A percentile compares a stretch with the other conserved stretches of the same genome.
These are phyloP conservation scores for Clarkia xantiana DNA, from an alignment of 345 rosid species.

Conservation along the genomic window DNA sequence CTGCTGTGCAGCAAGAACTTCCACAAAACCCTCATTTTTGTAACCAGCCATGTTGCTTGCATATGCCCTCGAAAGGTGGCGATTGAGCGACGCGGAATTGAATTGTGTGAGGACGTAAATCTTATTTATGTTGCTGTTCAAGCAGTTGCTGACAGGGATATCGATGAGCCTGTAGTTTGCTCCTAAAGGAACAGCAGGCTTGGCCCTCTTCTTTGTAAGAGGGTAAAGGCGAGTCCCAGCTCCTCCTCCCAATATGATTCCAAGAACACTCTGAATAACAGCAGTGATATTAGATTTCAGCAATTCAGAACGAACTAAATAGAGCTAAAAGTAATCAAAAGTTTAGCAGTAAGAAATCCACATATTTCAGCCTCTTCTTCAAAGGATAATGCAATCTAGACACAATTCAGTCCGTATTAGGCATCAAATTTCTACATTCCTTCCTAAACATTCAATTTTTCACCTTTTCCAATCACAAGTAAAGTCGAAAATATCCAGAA, in stretches of 20 bases:
- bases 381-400: no score
- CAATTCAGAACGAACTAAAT: background rate
- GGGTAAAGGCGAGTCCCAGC: slow-evolving; percentile 93
- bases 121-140: slow-evolving; percentile 84
- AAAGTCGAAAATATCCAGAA: no score
- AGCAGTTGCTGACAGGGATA: slow-evolving; percentile 92
- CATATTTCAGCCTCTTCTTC: no score
- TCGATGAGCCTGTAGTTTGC: slow-evolving; percentile 90
- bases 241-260: slow-evolving; percentile 92
- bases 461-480: no score
- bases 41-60: slow-evolving; percentile 97
- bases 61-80: slow-evolving; percentile 86
- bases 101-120: slow-evolving; percentile 93
- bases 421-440: no score
- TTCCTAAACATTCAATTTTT: no score
- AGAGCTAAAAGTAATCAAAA: no score
- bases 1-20: slow-evolving; percentile 96
- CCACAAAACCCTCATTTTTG: slow-evolving; percentile 97
- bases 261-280: slow-evolving; percentile 65
- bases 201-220: slow-evolving; percentile 89
- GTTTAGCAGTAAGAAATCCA: no score
- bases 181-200: slow-evolving; percentile 92
- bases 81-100: slow-evolving; percentile 92
- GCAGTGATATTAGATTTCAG: background rate
- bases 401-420: no score